Evolutionary conservation across 106 monocot species (phyloP).

Genomic region (Ottelia alismoides): DNA sequence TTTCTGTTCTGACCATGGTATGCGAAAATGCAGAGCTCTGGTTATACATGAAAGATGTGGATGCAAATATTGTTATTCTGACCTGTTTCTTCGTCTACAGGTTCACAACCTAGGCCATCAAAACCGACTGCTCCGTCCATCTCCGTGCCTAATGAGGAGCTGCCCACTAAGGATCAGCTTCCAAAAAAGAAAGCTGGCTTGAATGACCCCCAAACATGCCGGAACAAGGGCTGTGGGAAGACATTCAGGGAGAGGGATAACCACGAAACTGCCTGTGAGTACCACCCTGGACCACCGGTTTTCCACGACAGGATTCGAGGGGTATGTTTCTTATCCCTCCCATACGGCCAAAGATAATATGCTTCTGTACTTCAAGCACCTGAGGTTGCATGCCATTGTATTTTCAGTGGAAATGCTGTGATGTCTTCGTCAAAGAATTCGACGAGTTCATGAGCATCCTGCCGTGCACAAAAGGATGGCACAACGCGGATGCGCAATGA

Average conservation of each 20-base stretch:
- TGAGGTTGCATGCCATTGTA: background rate
- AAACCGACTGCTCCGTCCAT: slow-evolving; percentile 13
- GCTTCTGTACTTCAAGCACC: background rate
- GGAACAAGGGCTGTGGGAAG: slow-evolving; percentile 92
- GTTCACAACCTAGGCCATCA: slow-evolving; percentile 44
- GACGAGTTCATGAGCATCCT: slow-evolving; percentile 92
- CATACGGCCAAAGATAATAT: background rate
- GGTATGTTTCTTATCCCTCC: slow-evolving; percentile 24
- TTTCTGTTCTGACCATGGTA: slow-evolving; percentile 99
- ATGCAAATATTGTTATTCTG: background rate
- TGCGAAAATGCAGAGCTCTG: background rate
- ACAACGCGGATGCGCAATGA: slow-evolving; percentile 73
- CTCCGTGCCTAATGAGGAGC: slow-evolving; percentile 3
- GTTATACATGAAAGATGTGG: background rate
- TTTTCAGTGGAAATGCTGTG: slow-evolving; percentile 97
- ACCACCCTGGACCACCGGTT: slow-evolving; percentile 82
- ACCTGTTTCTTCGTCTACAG: slow-evolving; percentile 17
- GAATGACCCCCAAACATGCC: slow-evolving; percentile 60
- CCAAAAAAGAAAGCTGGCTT: slow-evolving; percentile 51
- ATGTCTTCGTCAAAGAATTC: slow-evolving; percentile 86
- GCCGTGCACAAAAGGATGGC: slow-evolving; percentile 96
- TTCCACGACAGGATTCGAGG: slow-evolving; percentile 94
- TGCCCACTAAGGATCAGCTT: slow-evolving; percentile 14
- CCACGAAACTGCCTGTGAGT: slow-evolving; percentile 85
- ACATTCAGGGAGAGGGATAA: slow-evolving; percentile 92